phyloP scores from a whole-genome alignment of 2,329 filamentous ascomycete species.

The Penicillium brasilianum region DNA sequence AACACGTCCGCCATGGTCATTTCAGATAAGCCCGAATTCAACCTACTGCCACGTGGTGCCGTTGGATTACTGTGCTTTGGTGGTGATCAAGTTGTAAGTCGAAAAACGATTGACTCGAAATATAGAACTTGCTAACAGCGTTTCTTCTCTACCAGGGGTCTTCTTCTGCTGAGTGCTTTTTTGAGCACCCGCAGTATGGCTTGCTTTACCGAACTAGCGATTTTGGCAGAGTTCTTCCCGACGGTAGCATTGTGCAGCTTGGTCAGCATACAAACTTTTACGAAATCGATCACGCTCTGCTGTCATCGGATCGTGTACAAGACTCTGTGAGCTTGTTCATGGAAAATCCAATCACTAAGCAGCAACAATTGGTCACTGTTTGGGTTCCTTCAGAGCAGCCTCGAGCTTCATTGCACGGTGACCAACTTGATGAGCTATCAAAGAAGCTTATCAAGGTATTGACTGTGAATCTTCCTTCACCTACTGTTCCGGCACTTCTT shows the following conservation, averaged over 20 bases:
- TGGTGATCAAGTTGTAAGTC: slow-evolving; percentile 73
- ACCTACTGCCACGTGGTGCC: slow-evolving; percentile 69
- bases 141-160: slow-evolving; percentile 5
- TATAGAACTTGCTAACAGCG: neutral
- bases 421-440: slow-evolving; percentile 33
- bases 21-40: slow-evolving; percentile 48
- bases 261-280: slow-evolving; percentile 79
- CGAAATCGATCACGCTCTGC: slow-evolving; percentile 71
- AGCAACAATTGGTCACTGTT: slow-evolving; percentile 69
- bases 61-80: slow-evolving; percentile 87
- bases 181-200: slow-evolving; percentile 70
- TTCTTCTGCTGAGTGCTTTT: slow-evolving; percentile 68
- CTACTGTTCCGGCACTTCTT: slow-evolving; percentile 79
- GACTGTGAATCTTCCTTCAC: slow-evolving; percentile 64
- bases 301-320: slow-evolving; percentile 57
- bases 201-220: slow-evolving; percentile 83
- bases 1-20: slow-evolving; percentile 79
- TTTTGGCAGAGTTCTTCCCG: slow-evolving; percentile 75
- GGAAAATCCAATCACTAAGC: slow-evolving; percentile 42
- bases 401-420: slow-evolving; percentile 2
- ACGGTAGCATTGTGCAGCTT: slow-evolving; percentile 74
- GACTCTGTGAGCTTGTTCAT: slow-evolving; percentile 70
- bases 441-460: slow-evolving; percentile 61
- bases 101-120: neutral
- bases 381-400: slow-evolving; percentile 58